Evolutionary conservation across 2,329 filamentous ascomycete species (phyloP), one percentile per base, ranked within the genome.

Genomic region (Ceratocystis harringtonii): DNA sequence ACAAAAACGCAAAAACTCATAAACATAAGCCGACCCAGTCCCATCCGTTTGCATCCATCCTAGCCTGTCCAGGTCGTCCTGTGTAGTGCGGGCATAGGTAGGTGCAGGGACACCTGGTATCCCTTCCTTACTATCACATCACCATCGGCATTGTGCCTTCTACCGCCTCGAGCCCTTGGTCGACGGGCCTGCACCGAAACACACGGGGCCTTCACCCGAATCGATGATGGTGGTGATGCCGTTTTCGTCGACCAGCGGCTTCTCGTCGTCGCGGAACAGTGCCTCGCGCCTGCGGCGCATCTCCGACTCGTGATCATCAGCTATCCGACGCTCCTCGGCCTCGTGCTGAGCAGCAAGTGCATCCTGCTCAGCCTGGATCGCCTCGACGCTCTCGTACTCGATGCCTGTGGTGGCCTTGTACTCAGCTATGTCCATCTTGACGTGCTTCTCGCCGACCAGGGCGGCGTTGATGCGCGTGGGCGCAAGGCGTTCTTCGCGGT

Each of bases 401-500:
- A 76, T 72, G 32, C 78, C 79, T 0, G 81, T 80, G 61, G 78
- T 75, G n/a, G 76, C 75, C 71, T 81, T 78, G 75, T 84, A 86
- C 73, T 84, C 81, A 43, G 84, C 81, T 30, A 86, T 75, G 71
- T 85, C 79, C 69, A 87, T 84, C 70, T 74, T 75, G 55, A 80
- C 77, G 36, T 78, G 79, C 75, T 84, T 82, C 69, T 81, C 77
- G 65, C 83, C 83, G 44, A 81, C 81, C 65, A 94, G 77, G 4
- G 84, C 84, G 44, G 79, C 79, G 68, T 84, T 84, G 69, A 95
- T 80, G 68, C 82, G 80, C 2, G 77, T 75, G 0, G 87, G 84
- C 68, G 86, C 80, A 64, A 83, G 78, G 43, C 83, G 80, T 75
- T 94, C 89, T 75, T 94, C 90, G 68, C 86, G 85, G 70, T 86